A percentile compares a stretch with the other conserved stretches of the same genome.
Evolutionary conservation across 208 protist genomes (phyloP).

Genomic region (Acanthamoeba divionensis): DNA sequence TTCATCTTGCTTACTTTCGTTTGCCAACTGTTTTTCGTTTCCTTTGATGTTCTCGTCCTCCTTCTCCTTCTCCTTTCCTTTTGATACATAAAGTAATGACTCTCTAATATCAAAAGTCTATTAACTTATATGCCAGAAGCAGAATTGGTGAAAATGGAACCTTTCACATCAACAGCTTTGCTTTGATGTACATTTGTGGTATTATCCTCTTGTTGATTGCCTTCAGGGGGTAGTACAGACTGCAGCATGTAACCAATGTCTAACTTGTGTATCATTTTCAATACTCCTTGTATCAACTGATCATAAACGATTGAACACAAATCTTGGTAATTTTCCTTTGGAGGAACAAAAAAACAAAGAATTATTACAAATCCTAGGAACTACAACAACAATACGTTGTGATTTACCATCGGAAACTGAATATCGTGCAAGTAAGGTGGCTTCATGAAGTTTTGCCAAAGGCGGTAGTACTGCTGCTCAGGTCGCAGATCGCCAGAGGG

Average conservation of each 20-base stretch:
- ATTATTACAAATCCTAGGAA: neutral
- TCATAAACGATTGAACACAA: slow-evolving; percentile 49
- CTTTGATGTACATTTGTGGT: neutral
- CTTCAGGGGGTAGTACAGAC: neutral
- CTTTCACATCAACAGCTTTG: neutral
- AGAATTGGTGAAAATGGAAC: neutral
- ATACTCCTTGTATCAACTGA: slow-evolving; percentile 37
- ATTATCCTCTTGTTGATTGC: neutral
- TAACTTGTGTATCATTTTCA: slow-evolving; percentile 5
- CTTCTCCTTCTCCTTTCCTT: slow-evolving; percentile 29
- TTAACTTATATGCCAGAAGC: neutral
- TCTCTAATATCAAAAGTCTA: neutral
- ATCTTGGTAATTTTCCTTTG: slow-evolving; percentile 11
- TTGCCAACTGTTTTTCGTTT: no score
- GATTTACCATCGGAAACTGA: neutral
- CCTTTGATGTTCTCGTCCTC: neutral
- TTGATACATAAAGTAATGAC: neutral
- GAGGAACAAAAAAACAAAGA: neutral
- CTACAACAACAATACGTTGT: neutral
- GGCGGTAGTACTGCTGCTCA: slow-evolving; percentile 45
- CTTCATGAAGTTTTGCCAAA: slow-evolving; percentile 23
- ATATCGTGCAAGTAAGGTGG: neutral
- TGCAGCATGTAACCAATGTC: slow-evolving; percentile 40
- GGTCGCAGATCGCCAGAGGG: slow-evolving; percentile 5
- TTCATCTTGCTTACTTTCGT: neutral